A percentile compares a stretch with the other conserved stretches of the same genome.
These are phyloP conservation scores for Thymus mandschuricus DNA, from an alignment of 257 asterid species.

Conservation along the genomic window DNA sequence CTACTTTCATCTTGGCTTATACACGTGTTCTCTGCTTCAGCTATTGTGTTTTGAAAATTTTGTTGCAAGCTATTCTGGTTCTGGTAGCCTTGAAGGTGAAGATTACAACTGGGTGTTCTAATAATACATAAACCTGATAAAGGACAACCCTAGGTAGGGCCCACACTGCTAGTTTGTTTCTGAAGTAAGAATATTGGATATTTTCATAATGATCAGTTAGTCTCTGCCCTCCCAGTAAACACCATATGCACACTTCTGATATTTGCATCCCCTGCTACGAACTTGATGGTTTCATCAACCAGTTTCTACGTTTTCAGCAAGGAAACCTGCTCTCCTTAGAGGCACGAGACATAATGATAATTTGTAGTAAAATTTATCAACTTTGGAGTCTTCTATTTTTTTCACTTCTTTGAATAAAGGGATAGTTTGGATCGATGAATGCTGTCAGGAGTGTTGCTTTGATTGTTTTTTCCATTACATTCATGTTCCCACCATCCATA, in stretches of 20 bases:
- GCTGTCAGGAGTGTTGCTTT: constrained; percentile 21
- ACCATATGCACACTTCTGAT: neutral
- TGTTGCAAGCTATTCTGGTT: neutral
- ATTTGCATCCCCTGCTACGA: constrained; percentile 4
- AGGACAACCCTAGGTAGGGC: constrained; percentile 9
- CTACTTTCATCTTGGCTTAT: constrained; percentile 26
- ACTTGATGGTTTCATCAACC: constrained; percentile 22
- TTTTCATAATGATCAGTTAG: neutral
- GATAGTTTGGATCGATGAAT: neutral
- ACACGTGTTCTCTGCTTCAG: constrained; percentile 22
- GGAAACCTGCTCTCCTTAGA: constrained; percentile 1
- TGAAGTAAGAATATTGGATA: neutral
- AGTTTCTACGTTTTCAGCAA: neutral
- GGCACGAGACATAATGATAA: constrained; percentile 18
- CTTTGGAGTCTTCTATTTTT: neutral
- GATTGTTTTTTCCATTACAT: constrained; percentile 11
- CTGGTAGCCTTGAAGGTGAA: constrained; percentile 15
- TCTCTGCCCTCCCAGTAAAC: constrained; percentile 2
- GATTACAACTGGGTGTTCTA: constrained; percentile 3
- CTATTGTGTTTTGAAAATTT: constrained; percentile 18
- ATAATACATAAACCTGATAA: constrained; percentile 3
- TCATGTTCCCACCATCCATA: neutral
- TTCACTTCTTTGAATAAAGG: neutral
- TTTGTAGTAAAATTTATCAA: neutral
- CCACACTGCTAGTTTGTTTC: neutral